phyloP scores from a whole-genome alignment of 768 basidiomycete species.

The Suillus tomentosus region DNA sequence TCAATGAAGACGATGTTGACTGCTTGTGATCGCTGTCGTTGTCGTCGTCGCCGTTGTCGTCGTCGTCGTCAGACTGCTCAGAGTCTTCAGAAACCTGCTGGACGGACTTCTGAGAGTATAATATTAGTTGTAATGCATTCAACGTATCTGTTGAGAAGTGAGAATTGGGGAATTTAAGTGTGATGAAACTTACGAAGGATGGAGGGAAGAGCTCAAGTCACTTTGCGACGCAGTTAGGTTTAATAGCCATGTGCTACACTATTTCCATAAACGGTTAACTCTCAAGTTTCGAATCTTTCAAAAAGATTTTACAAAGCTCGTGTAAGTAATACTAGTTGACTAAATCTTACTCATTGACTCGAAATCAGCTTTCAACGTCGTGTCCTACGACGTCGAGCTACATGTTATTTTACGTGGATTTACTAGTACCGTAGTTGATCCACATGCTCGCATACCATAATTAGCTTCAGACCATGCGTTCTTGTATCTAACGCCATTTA shows the following conservation, averaged over 20 bases:
- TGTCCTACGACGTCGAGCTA: neutral
- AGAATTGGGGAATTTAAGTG: no score
- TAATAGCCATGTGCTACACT: neutral
- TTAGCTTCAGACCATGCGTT: neutral
- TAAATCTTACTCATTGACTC: no score
- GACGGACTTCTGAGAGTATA: constrained; percentile 49
- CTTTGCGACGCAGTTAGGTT: constrained; percentile 3
- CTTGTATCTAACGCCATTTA: no score
- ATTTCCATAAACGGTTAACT: neutral
- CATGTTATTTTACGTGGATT: neutral
- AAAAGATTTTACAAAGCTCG: neutral
- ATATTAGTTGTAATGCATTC: constrained; percentile 44
- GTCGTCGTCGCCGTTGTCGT: neutral
- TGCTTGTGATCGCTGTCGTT: neutral
- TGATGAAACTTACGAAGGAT: constrained; percentile 15
- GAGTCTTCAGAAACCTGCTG: constrained; percentile 37
- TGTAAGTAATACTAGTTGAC: no score
- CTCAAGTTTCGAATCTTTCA: neutral
- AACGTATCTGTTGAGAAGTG: constrained; percentile 19
- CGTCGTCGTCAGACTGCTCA: constrained; percentile 8
- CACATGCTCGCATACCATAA: constrained; percentile 3
- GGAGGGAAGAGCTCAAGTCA: constrained; percentile 11
- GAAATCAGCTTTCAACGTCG: neutral
- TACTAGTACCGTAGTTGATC: neutral
- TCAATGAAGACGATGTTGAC: constrained; percentile 47